Conservation (phyloP, 768 basidiomycete species). For the Rubroboletus satanas region DNA sequence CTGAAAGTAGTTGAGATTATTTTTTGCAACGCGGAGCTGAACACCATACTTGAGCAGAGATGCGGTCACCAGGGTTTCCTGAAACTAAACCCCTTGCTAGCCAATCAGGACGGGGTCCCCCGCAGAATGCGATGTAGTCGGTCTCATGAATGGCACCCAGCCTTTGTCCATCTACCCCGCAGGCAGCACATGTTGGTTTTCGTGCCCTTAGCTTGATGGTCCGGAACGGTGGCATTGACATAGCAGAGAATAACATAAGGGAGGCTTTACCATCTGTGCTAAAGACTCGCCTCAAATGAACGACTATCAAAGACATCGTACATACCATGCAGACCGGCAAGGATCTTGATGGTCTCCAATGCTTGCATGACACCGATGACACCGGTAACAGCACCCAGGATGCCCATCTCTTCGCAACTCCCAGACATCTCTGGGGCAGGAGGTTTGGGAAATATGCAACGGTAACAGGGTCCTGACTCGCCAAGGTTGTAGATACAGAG, state of each 20-base stretch:
- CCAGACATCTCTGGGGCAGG: slow-evolving; percentile 61
- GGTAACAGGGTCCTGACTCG: slow-evolving; percentile 79
- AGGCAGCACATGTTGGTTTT: slow-evolving; percentile 70
- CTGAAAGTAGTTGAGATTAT: slow-evolving; percentile 31
- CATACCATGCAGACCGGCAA: slow-evolving; percentile 64
- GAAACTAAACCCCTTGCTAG: slow-evolving; percentile 46
- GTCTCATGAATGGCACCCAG: slow-evolving; percentile 47
- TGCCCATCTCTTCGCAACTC: slow-evolving; percentile 84
- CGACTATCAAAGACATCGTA: neutral
- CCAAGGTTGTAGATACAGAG: slow-evolving; percentile 72
- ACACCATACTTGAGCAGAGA: slow-evolving; percentile 39
- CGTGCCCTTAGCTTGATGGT: slow-evolving; percentile 75
- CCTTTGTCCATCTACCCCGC: slow-evolving; percentile 50
- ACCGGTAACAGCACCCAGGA: slow-evolving; percentile 86
- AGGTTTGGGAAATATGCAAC: slow-evolving; percentile 87
- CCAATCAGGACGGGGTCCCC: slow-evolving; percentile 68
- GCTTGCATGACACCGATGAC: slow-evolving; percentile 89
- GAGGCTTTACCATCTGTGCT: slow-evolving; percentile 54
- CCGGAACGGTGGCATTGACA: slow-evolving; percentile 69
- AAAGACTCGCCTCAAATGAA: slow-evolving; percentile 3
- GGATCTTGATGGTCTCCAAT: slow-evolving; percentile 78
- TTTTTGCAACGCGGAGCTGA: neutral
- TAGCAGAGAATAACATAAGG: slow-evolving; percentile 71
- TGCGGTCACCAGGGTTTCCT: slow-evolving; percentile 41
- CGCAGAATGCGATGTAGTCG: slow-evolving; percentile 88